Conservation (phyloP, 1,284 basidiomycete genomes). For the Cerioporus squamosus region DNA sequence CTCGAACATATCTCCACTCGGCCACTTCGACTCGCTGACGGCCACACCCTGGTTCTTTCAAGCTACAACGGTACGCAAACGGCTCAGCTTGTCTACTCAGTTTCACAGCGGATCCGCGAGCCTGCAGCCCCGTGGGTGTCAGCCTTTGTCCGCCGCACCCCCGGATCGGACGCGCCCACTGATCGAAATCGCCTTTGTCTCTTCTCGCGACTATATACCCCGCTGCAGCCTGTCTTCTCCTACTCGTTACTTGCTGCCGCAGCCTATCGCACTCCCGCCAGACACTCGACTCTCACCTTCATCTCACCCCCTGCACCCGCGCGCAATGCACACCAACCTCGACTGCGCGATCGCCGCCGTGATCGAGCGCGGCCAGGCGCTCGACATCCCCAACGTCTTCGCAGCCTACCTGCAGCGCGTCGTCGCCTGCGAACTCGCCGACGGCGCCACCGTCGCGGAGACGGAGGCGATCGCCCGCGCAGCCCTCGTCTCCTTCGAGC, state of each 20-base stretch:
- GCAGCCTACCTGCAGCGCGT: slow-evolving; percentile 21
- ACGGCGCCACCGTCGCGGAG: slow-evolving; percentile 2
- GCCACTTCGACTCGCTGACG: no score
- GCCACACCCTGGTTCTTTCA: no score
- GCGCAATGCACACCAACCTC: slow-evolving; percentile 17
- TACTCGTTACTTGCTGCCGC: neutral
- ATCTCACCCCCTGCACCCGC: neutral
- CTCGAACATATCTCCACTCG: no score
- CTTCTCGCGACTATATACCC: slow-evolving; percentile 8
- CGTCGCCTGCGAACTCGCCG: slow-evolving; percentile 4
- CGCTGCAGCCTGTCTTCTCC: neutral
- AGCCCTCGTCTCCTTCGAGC: slow-evolving; percentile 20
- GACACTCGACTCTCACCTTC: neutral
- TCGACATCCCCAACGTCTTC: slow-evolving; percentile 24
- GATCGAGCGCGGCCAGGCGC: slow-evolving; percentile 17
- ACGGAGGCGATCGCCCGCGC: slow-evolving; percentile 12
- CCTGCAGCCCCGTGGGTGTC: slow-evolving; percentile 8
- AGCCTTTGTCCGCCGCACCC: slow-evolving; percentile 7
- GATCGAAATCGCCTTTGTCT: slow-evolving; percentile 18
- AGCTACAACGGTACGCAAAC: no score
- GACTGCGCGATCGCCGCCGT: slow-evolving; percentile 22
- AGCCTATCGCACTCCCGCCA: neutral
- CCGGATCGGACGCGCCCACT: no score
- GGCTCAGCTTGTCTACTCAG: no score
- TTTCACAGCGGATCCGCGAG: neutral